phyloP scores from a whole-genome alignment of 805 yeast species.

The Candida ficus region DNA sequence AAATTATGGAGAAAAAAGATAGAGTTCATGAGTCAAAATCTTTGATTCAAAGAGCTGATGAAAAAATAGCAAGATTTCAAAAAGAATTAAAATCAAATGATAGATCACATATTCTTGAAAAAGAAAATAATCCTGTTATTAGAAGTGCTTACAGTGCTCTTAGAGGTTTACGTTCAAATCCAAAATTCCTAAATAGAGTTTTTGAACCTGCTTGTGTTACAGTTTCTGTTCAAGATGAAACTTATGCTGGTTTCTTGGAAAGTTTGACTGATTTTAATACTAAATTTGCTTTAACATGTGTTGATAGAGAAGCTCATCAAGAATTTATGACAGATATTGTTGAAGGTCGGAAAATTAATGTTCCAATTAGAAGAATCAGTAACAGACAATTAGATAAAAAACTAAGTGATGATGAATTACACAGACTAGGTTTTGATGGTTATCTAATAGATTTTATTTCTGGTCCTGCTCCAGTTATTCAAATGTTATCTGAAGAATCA shows the following conservation, averaged over 20 bases:
- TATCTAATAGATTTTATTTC: conserved; percentile 61
- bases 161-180: conserved; percentile 33
- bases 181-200: conserved; percentile 37
- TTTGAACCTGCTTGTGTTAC: conserved; percentile 74
- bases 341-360: conserved; percentile 33
- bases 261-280: conserved; percentile 49
- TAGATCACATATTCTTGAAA: conserved; percentile 42
- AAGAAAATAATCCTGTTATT: conserved; percentile 6
- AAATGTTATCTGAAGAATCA: conserved; percentile 58
- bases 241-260: conserved; percentile 52
- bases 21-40: conserved; percentile 26
- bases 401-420: conserved; percentile 32
- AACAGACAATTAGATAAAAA: conserved; percentile 18
- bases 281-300: conserved; percentile 59
- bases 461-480: conserved; percentile 70
- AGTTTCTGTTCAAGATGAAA: conserved; percentile 45
- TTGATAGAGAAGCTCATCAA: conserved; percentile 44
- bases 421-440: conserved; percentile 69
- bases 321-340: conserved; percentile 38
- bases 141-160: conserved; percentile 32
- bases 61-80: conserved; percentile 29
- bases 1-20: conserved; percentile 37
- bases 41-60: conserved; percentile 21
- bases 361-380: conserved; percentile 51
- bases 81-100: conserved; percentile 42